Percentiles rank a stretch among this genome's conserved stretches.
phyloP scores from a whole-genome alignment of 768 basidiomycete species.

The Boletus reticulatus region DNA sequence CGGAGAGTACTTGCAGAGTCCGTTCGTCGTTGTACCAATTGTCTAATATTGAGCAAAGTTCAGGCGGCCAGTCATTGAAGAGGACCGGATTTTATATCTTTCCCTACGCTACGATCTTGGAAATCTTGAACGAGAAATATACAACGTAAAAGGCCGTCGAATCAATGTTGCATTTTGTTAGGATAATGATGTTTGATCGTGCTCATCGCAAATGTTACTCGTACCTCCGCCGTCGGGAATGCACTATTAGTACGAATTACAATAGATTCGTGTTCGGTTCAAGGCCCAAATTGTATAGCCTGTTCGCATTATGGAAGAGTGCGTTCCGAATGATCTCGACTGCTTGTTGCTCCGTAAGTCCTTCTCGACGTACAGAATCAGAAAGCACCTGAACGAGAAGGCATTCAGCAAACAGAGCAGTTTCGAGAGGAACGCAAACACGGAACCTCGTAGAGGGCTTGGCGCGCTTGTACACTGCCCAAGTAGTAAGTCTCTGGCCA shows the following conservation, averaged over 20 bases:
- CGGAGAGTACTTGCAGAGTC: no score
- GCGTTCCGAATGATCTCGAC: slow-evolving; percentile 50
- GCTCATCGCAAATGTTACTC: no score
- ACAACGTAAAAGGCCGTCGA: no score
- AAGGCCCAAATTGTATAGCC: slow-evolving; percentile 57
- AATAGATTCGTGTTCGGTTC: slow-evolving; percentile 24
- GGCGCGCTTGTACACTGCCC: slow-evolving; percentile 60
- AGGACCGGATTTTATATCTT: no score
- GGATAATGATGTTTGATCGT: no score
- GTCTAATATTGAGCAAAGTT: no score
- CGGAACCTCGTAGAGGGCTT: slow-evolving; percentile 55
- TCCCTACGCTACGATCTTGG: no score
- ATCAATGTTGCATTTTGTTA: no score
- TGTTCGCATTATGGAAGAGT: slow-evolving; percentile 68
- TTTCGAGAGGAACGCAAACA: slow-evolving; percentile 1
- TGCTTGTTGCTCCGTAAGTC: slow-evolving; percentile 55
- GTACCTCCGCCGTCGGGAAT: no score
- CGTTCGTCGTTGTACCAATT: no score
- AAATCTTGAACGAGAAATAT: no score
- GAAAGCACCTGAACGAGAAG: slow-evolving; percentile 57
- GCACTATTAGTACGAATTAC: background rate
- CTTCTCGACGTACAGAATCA: slow-evolving; percentile 44
- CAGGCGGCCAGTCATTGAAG: no score
- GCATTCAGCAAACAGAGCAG: slow-evolving; percentile 46
- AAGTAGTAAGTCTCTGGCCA: slow-evolving; percentile 81